phyloP scores from a whole-genome alignment of 805 yeast species.

The Kodamaea sagamina region DNA sequence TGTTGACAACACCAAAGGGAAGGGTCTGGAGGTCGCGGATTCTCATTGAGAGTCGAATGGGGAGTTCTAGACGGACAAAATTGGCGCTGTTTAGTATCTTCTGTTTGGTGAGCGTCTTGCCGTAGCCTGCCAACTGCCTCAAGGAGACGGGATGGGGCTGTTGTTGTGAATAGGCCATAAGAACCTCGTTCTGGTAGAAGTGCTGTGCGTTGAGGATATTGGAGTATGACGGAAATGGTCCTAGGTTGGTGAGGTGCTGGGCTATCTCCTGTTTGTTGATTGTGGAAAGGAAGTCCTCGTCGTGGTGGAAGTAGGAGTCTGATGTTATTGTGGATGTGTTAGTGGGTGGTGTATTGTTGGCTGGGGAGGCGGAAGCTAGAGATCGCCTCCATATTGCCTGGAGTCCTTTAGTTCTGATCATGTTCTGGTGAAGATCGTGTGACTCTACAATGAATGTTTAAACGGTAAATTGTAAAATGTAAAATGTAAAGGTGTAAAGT shows the following conservation, averaged over 20 bases:
- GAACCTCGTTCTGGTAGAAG: constrained; percentile 78
- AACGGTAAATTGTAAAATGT: no score
- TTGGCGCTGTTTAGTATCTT: constrained; percentile 83
- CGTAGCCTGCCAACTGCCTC: constrained; percentile 88
- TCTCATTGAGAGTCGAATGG: constrained; percentile 80
- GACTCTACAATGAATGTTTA: background rate
- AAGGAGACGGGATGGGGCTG: constrained; percentile 87
- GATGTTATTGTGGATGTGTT: constrained; percentile 23
- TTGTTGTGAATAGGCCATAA: constrained; percentile 61
- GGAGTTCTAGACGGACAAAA: constrained; percentile 83
- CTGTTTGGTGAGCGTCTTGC: constrained; percentile 71
- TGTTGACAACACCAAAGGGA: constrained; percentile 82
- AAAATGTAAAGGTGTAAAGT: no score
- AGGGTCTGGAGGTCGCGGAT: constrained; percentile 75
- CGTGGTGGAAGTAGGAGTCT: constrained; percentile 31
- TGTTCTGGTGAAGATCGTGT: background rate
- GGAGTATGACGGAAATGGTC: constrained; percentile 45
- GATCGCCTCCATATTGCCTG: constrained; percentile 2
- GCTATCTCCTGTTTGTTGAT: constrained; percentile 32
- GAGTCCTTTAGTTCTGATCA: background rate
- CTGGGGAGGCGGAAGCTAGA: no score
- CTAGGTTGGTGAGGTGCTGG: constrained; percentile 35
- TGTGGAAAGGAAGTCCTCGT: constrained; percentile 33
- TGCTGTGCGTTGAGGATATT: constrained; percentile 61
- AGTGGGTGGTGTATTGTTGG: no score